Base-by-base conservation (phyloP, 2,329 filamentous ascomycete species). In the Apiospora aurea region DNA sequence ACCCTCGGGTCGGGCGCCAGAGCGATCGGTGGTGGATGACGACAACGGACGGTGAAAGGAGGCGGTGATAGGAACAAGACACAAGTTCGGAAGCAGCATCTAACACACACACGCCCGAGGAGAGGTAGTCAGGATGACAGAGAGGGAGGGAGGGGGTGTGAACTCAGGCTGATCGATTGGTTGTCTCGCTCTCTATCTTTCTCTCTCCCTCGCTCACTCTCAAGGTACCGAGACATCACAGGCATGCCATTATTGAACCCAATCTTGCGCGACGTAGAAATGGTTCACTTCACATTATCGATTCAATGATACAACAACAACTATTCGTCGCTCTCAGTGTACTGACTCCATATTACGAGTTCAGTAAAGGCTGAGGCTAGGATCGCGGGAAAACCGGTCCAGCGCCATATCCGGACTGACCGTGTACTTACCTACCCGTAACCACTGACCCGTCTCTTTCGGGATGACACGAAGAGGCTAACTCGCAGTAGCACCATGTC, bases 241-340 rank as follows among this genome's bases (percentile, higher is more conserved):
- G 21, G 57, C 57, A 38, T 64, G 34, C 34, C 57, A 64, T 64
- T 64, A 64, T 64, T 64, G 34, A 64, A 64, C 57, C 57, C 57
- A 64, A 64, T 41, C 21, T 34, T 64, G 57, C 57, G 57, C 57
- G 34, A 64, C 57, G 57, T 41, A 64, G 57, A 64, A 14, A 14
- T 64, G 57, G 57, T 64, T 64, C 57, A 64, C 8, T 34, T 11
- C 53, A 6, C 49, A 13, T 24, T 38, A 34, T 61, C 53, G 53
- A 61, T 38, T 34, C 53, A 21, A 38, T 34, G 53, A 61, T 38
- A 16, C 53, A 18, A 29, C 0, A 10, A 8, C n/a, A 47, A 8
- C 4, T 47, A 34, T 16, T n/a, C 38, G 29, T 21, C 38, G 16
- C 16, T 34, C 16, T 11, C 53, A 38, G 18, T 10, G 29, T 61